Percentiles rank a stretch among this genome's conserved stretches.
Evolutionary conservation across 345 rosid genomes (phyloP).

Genomic region (Abelmoschus esculentus): DNA sequence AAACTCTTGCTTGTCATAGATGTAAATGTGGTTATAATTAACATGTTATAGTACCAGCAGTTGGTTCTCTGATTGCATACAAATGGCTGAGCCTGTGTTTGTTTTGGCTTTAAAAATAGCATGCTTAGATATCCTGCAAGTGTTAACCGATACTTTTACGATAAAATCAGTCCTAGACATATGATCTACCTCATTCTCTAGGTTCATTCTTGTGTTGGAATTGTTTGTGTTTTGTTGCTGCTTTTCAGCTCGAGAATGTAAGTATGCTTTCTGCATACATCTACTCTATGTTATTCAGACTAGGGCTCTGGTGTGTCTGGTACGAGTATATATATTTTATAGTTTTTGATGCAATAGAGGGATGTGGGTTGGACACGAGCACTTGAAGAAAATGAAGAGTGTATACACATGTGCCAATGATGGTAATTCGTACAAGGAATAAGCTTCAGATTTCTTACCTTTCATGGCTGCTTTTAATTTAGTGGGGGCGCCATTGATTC

Average conservation of each 20-base stretch:
- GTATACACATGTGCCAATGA: neutral
- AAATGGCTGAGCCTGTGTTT: neutral
- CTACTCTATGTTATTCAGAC: neutral
- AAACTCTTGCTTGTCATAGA: neutral
- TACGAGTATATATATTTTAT: too few relatives aligned
- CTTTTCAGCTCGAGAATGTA: neutral
- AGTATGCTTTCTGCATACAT: neutral
- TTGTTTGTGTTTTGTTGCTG: neutral
- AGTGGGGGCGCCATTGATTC: neutral
- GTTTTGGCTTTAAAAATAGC: neutral
- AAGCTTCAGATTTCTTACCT: neutral
- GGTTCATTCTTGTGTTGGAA: neutral
- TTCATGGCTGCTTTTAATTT: neutral
- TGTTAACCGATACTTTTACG: neutral
- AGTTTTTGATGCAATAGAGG: too few relatives aligned
- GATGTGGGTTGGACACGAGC: too few relatives aligned
- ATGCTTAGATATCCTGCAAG: neutral
- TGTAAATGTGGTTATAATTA: conserved; percentile 4
- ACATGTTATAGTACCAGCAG: neutral
- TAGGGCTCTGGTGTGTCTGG: neutral
- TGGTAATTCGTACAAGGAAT: too few relatives aligned
- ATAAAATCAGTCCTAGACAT: neutral
- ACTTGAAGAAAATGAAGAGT: too few relatives aligned
- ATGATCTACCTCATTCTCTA: neutral
- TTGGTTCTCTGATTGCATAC: neutral